Evolutionary conservation across 2,329 filamentous ascomycete species (phyloP).

Genomic region (Fusarium sp.): DNA sequence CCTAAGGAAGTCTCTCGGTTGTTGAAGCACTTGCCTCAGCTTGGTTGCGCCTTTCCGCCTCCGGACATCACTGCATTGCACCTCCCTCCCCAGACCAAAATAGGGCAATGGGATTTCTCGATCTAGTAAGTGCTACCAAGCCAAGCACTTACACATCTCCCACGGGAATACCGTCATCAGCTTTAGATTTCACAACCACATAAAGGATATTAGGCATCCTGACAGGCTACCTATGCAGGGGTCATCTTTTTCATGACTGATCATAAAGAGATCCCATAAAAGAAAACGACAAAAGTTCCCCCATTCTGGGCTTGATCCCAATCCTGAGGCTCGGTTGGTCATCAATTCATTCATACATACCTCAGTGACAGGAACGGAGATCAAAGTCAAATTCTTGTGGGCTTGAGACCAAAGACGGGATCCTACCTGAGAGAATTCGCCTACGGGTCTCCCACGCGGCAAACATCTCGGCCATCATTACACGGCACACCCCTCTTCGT

Average conservation of each 20-base stretch:
- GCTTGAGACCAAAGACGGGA: background rate
- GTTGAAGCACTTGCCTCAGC: background rate
- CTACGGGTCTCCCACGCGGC: background rate
- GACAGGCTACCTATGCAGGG: background rate
- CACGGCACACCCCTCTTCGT: background rate
- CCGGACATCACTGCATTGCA: constrained; percentile 10
- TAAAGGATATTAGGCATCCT: background rate
- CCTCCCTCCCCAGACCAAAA: background rate
- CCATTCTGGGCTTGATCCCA: background rate
- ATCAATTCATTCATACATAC: background rate
- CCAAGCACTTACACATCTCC: background rate
- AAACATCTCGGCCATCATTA: constrained; percentile 1
- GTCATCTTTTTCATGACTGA: background rate
- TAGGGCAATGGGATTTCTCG: background rate
- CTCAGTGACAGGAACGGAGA: constrained; percentile 39
- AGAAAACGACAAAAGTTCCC: too few species aligned
- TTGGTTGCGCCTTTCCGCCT: constrained; percentile 25
- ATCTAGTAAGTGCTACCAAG: background rate
- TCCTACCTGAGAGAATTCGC: background rate
- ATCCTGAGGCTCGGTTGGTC: background rate
- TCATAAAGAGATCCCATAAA: background rate
- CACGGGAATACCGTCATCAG: background rate
- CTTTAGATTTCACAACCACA: background rate
- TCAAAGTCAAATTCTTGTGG: constrained; percentile 37
- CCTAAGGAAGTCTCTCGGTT: background rate